Base-by-base conservation (phyloP, 2,329 filamentous ascomycete species). In the Fusarium metavorans region DNA sequence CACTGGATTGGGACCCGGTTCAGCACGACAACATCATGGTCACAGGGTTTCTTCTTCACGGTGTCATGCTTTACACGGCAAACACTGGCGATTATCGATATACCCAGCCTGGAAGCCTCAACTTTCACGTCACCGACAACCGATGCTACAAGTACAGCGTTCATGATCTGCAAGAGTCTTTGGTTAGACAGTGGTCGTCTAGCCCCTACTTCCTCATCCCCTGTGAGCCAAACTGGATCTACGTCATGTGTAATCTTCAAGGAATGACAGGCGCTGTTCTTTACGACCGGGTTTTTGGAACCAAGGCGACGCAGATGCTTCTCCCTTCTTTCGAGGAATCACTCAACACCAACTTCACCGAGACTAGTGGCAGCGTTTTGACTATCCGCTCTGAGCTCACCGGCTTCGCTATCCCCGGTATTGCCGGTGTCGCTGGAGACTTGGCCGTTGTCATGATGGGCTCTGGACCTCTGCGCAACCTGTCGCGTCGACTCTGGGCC, bases 11-110 rank as follows among this genome's bases (percentile, higher is more conserved):
- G 30, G 60, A 63, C 30, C 60, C 60, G 1, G 35, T 63, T 20
- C 30, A 63, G 14, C 45, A 27, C 16, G 60, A 63, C 45, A 63
- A 63, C 32, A 63, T 63, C 32, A 63, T 63, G 60, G 60, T 54
- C 14, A 63, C 35, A 4, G 60, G 41, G 5, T 63, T 32, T 11
- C 60, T 63, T n/a, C 35, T 43, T 20, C 35, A 50, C 8, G 60
- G 20, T 20, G 35, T 54, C 35, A 43, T 50, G 35, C 60, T 63
- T 16, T 63, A 63, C 60, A 50, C 23, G 18, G 25, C 35, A 4
- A 27, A n/a, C 11, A 50, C 60, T 13, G n/a, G 60, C 2, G 60
- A 63, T 11, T n/a, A n/a, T 10, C 6, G 60, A 30, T 63, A 63
- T 16, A 35, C 34, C 4, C 23, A 63, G 60, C 25, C 25, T 11